Conservation (phyloP, 306 rosid species). For the Castanea crenata region DNA sequence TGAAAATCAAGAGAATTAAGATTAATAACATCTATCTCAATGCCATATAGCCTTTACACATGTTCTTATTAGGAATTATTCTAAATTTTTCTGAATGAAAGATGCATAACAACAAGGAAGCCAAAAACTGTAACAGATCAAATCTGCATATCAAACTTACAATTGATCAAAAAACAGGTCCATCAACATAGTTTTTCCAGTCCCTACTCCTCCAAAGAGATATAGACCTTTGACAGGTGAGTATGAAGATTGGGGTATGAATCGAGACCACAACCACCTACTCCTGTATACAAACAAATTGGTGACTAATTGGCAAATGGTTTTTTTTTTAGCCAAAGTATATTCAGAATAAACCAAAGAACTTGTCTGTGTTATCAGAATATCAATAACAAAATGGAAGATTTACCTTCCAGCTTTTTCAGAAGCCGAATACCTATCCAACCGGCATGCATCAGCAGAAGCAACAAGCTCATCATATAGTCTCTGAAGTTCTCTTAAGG, state of each 20-base stretch:
- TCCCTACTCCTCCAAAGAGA: conserved; percentile 98
- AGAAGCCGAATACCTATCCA: conserved; percentile 59
- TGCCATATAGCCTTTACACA: conserved; percentile 9
- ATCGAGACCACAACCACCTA: conserved; percentile 97
- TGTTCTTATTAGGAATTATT: conserved; percentile 6
- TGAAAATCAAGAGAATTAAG: conserved; percentile 19
- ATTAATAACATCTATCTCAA: conserved; percentile 18
- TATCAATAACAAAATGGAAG: conserved; percentile 10
- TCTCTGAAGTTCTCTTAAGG: conserved; percentile 85
- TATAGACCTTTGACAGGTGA: conserved; percentile 89
- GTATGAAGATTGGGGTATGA: conserved; percentile 70
- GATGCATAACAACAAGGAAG: conserved; percentile 3
- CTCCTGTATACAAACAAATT: conserved; percentile 43
- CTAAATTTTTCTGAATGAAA: conserved; percentile 5
- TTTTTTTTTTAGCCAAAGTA: background rate
- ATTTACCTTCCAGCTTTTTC: conserved; percentile 74
- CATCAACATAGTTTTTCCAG: conserved; percentile 99
- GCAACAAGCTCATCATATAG: conserved; percentile 84
- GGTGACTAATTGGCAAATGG: background rate
- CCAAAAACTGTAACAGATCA: background rate
- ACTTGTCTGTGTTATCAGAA: background rate
- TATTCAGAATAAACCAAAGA: background rate
- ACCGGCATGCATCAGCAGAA: conserved; percentile 56
- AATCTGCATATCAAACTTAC: conserved; percentile 53
- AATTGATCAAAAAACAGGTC: conserved; percentile 87